Base-by-base conservation (phyloP, 2,329 filamentous ascomycete genomes). In the Graphilbum sp. region DNA sequence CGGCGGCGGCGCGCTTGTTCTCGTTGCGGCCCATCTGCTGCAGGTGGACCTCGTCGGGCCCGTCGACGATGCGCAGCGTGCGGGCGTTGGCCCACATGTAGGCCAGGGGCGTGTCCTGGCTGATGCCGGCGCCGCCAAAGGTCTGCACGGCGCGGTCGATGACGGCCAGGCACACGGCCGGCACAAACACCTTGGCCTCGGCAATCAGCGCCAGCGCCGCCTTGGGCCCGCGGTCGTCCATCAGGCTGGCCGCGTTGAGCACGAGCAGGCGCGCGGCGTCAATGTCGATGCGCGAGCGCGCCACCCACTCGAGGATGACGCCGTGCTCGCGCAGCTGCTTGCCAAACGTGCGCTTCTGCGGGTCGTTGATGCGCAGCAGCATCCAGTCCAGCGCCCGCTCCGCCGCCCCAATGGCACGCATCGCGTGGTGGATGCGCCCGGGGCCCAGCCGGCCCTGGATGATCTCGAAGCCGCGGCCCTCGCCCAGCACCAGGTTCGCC, bases 381-480 rank as follows among this genome's bases (percentile, higher is more conserved):
- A 96, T 81, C 80, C 83, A 94, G 53, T 96, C 88, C 19, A 98
- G 72, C 1, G 87, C 90, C 47, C 78, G 75, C 61, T 98, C 90
- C 16, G 90, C 79, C 37, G 85, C 80, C 38, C 90, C 90, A 54
- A 98, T 90, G 43, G 76, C 79, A 46, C 90, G 78, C 90, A 98
- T 98, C 43, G 86, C 85, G 63, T 98, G 90, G 64, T 98, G 90
- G 55, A 98, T 96, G 41, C 90, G 82, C 25, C 90, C 90, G 2
- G 90, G 90, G 1, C 90, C 90, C 19, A 98, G 78, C 49, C 90
- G 84, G 41, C 90, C 90, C 58, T 98, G 90, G 54, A 98, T 95
- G 54, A 98, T 94, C 60, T 98, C 90, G 57, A 98, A 98, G 17
- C 90, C 90, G 45, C 84, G 77, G 46, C 90, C 90, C 57, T 90